Evolutionary conservation across 192 early-diverging fungal genomes (phyloP).

Genomic region (Backusella luteola): DNA sequence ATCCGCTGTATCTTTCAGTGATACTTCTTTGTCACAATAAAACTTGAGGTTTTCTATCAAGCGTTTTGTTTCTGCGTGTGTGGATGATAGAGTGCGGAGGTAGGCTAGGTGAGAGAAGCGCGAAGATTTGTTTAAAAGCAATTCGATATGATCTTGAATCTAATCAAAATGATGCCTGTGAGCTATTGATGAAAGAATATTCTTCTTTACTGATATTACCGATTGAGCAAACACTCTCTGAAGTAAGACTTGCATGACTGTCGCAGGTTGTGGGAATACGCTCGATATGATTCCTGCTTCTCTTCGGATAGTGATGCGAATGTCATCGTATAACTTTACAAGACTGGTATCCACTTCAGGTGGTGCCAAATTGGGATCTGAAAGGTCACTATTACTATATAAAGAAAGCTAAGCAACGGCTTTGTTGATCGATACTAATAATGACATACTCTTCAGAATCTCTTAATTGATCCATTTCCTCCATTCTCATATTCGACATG

Average conservation of each 20-base stretch:
- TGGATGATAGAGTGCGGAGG: conserved; percentile 70
- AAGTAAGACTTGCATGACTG: conserved; percentile 91
- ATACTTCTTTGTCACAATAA: conserved; percentile 63
- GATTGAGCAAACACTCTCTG: conserved; percentile 96
- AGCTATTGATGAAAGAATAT: background rate
- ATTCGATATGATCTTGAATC: conserved; percentile 90
- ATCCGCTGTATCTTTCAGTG: conserved; percentile 35
- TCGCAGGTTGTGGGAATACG: conserved; percentile 89
- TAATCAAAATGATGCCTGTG: conserved; percentile 21
- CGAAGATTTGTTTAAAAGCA: conserved; percentile 68
- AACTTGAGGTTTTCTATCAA: conserved; percentile 75
- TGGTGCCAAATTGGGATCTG: conserved; percentile 51
- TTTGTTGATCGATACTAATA: background rate
- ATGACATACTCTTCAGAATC: conserved; percentile 36
- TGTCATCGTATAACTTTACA: conserved; percentile 80
- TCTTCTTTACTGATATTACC: conserved; percentile 38
- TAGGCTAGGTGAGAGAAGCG: conserved; percentile 74
- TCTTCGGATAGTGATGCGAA: conserved; percentile 73
- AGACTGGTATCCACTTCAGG: conserved; percentile 70
- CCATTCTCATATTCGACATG: conserved; percentile 72
- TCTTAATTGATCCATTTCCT: conserved; percentile 47
- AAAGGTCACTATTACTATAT: conserved; percentile 42
- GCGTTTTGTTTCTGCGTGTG: conserved; percentile 70
- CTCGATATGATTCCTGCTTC: conserved; percentile 92
- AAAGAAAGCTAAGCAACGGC: background rate